Evolutionary conservation across 768 basidiomycete genomes (phyloP), one percentile per base, ranked within the genome.

Genomic region (Steccherinum ochraceum): DNA sequence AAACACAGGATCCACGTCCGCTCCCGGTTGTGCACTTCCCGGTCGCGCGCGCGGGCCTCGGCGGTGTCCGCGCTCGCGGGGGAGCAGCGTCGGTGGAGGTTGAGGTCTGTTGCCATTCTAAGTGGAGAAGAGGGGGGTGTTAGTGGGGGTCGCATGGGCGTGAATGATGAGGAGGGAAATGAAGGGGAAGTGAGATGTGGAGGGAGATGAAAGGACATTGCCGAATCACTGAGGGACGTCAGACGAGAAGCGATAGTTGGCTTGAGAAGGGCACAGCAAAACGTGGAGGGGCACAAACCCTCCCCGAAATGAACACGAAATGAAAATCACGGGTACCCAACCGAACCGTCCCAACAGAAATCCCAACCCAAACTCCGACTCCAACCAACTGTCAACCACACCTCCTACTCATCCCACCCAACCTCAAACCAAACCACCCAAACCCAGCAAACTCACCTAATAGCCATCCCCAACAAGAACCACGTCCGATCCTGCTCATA

Each of bases 401-500:
- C n/a, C n/a, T n/a, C n/a, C n/a, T n/a, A n/a, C n/a, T n/a, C n/a
- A n/a, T n/a, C n/a, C n/a, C n/a, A n/a, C n/a, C n/a, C n/a, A n/a
- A n/a, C n/a, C n/a, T n/a, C n/a, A n/a, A n/a, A n/a, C n/a, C n/a
- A n/a, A n/a, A n/a, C n/a, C n/a, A n/a, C n/a, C n/a, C n/a, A n/a
- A n/a, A n/a, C n/a, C n/a, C n/a, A n/a, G n/a, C 30, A 42, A 41
- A 71, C 80, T 46, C 52, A 84, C 85, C 88, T 76, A 56, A 86
- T 88, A 4, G 78, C 86, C 86, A 93, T 90, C 26, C 93, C 93
- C 21, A 97, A 69, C 13, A 89, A 70, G 56, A 92, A 64, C 91
- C 93, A 98, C 0, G 94, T 97, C 59, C 86, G 83, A 67, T 99
- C 95, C 59, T 95, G 92, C 64, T 99, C 95, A 61, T 92, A 99